Conservation (phyloP, 192 early-diverging fungal genomes). For the Coemansia sp. region DNA sequence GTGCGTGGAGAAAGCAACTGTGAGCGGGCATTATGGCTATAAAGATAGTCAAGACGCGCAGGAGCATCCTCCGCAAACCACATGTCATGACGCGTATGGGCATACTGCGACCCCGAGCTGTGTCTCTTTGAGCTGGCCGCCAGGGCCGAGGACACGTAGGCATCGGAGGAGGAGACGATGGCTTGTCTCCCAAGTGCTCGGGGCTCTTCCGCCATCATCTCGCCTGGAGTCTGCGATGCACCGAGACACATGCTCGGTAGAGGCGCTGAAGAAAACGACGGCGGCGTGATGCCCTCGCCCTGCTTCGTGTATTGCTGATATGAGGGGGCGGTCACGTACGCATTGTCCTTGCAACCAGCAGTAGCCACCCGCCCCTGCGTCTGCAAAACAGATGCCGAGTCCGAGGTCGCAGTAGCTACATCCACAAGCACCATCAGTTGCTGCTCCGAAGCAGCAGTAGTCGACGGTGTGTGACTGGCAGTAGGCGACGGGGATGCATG, state of each 20-base stretch:
- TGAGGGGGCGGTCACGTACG: conserved; percentile 5
- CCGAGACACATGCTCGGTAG: neutral
- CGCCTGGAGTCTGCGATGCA: neutral
- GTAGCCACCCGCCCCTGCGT: conserved; percentile 5
- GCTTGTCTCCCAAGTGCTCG: neutral
- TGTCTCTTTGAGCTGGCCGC: neutral
- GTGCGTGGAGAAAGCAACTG: conserved; percentile 15
- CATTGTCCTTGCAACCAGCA: conserved; percentile 1
- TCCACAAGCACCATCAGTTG: conserved; percentile 45
- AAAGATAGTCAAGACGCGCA: conserved; percentile 39
- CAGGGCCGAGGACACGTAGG: neutral
- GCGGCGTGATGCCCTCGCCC: neutral
- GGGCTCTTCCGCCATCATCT: neutral
- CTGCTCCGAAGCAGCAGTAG: conserved; percentile 6
- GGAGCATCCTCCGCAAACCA: conserved; percentile 40
- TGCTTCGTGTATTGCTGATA: neutral
- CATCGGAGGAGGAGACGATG: too few relatives aligned
- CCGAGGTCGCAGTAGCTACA: conserved; percentile 26
- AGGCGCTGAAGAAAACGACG: neutral
- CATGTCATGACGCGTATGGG: conserved; percentile 45
- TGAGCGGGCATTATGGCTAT: conserved; percentile 11
- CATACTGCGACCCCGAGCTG: conserved; percentile 13
- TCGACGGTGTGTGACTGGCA: conserved; percentile 2
- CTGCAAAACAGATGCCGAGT: conserved; percentile 6
- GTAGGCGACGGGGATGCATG: neutral